These are phyloP conservation scores for Pelargonium fulgidum DNA, from an alignment of 441 rosid genomes.

Conservation along the genomic window DNA sequence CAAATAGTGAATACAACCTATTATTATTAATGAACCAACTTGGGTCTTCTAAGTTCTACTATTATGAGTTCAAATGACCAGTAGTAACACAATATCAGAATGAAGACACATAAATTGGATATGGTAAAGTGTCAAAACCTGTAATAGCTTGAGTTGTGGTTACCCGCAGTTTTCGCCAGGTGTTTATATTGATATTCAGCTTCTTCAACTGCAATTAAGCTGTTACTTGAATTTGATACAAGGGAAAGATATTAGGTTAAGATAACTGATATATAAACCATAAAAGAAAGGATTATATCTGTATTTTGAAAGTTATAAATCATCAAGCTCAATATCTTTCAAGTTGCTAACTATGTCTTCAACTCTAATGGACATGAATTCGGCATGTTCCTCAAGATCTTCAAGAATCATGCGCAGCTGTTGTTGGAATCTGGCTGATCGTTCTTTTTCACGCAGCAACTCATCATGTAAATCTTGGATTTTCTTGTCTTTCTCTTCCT, in stretches of 20 bases:
- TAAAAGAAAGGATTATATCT: not conserved
- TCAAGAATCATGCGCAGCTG: slow-evolving; percentile 28
- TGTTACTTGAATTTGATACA: too few relatives aligned
- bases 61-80: too few relatives aligned
- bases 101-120: too few relatives aligned
- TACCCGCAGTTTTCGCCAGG: too few relatives aligned
- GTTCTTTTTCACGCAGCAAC: slow-evolving; percentile 29
- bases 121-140: too few relatives aligned
- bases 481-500: slow-evolving; percentile 37
- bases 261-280: not conserved
- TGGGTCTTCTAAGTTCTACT: too few relatives aligned
- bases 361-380: slow-evolving; percentile 31
- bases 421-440: slow-evolving; percentile 23
- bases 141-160: too few relatives aligned
- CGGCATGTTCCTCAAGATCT: slow-evolving; percentile 33
- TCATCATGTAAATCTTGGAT: slow-evolving; percentile 30
- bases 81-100: too few relatives aligned
- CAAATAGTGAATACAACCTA: too few relatives aligned
- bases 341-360: slow-evolving; percentile 30
- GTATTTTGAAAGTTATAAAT: slow-evolving; percentile 10
- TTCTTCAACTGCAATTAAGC: too few relatives aligned
- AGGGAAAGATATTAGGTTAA: not conserved
- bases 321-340: slow-evolving; percentile 30
- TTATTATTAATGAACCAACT: too few relatives aligned
- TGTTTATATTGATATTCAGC: too few relatives aligned